phyloP scores from a whole-genome alignment of 108 stramenopile genomes.

The Skeletonema marinoi region DNA sequence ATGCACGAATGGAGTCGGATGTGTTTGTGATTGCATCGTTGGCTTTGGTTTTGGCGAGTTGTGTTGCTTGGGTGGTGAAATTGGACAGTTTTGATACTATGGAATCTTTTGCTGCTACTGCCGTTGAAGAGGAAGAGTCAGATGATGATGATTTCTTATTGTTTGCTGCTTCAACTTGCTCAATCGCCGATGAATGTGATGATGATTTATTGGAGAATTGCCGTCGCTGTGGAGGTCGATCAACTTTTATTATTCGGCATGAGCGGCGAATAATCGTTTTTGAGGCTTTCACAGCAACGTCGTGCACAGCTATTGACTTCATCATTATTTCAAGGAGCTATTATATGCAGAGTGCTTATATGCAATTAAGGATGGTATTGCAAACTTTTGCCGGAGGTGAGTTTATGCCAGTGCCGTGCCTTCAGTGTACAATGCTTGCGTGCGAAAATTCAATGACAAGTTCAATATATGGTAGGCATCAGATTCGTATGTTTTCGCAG shows the following conservation, averaged over 20 bases:
- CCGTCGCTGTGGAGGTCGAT: neutral
- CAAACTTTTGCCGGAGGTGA: too few relatives aligned
- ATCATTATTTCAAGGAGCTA: too few relatives aligned
- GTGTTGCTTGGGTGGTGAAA: neutral
- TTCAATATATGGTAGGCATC: too few relatives aligned
- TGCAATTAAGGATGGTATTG: too few relatives aligned
- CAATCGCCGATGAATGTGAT: neutral
- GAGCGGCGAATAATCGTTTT: neutral
- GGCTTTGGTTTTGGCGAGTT: neutral
- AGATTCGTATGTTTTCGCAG: too few relatives aligned
- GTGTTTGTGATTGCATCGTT: neutral
- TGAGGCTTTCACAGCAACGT: neutral
- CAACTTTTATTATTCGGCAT: neutral
- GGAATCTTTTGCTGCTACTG: neutral
- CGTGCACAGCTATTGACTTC: neutral
- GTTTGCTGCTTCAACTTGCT: neutral
- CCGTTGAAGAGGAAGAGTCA: neutral
- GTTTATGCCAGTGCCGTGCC: too few relatives aligned
- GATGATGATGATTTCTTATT: neutral
- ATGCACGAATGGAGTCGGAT: slow-evolving; percentile 5
- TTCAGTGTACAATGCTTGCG: too few relatives aligned
- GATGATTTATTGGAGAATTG: neutral
- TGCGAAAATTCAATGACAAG: too few relatives aligned
- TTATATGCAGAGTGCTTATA: too few relatives aligned
- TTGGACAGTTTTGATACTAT: neutral